Conservation (phyloP, 768 basidiomycete species). For the Boletus patriciae region DNA sequence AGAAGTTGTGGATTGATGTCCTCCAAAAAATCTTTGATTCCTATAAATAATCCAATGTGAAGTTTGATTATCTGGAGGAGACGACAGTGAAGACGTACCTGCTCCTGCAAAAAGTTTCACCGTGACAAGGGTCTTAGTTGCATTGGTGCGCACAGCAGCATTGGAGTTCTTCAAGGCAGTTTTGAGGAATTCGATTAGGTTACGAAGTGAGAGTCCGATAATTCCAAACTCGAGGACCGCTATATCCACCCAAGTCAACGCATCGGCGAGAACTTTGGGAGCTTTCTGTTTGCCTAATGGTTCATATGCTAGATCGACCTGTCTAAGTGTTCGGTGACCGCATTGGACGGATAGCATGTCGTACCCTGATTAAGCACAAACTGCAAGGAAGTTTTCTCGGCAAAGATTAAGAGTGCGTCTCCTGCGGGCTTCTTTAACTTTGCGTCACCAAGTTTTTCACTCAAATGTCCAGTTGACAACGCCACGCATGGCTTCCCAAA, state of each 20-base stretch:
- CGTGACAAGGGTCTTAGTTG: conserved; percentile 90
- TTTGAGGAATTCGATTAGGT: conserved; percentile 90
- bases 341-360: conserved; percentile 21
- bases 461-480: conserved; percentile 74
- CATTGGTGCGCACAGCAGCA: conserved; percentile 87
- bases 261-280: conserved; percentile 93
- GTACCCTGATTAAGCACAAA: conserved; percentile 92
- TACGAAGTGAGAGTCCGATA: conserved; percentile 76
- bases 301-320: conserved; percentile 70
- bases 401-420: conserved; percentile 77
- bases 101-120: conserved; percentile 89
- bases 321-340: conserved; percentile 16
- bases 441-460: conserved; percentile 93
- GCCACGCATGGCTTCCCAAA: conserved; percentile 88
- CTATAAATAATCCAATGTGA: conserved; percentile 41
- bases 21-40: conserved; percentile 88
- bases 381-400: conserved; percentile 91
- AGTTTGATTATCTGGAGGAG: neutral
- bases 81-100: conserved; percentile 46
- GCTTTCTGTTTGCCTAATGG: conserved; percentile 94
- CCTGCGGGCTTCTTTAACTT: conserved; percentile 97
- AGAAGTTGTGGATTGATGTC: conserved; percentile 94
- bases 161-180: conserved; percentile 87
- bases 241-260: conserved; percentile 83
- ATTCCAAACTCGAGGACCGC: conserved; percentile 91